A percentile compares a stretch with the other conserved stretches of the same genome.
Conservation (phyloP, 2,329 filamentous ascomycete species). For the Eurotiales sp. region DNA sequence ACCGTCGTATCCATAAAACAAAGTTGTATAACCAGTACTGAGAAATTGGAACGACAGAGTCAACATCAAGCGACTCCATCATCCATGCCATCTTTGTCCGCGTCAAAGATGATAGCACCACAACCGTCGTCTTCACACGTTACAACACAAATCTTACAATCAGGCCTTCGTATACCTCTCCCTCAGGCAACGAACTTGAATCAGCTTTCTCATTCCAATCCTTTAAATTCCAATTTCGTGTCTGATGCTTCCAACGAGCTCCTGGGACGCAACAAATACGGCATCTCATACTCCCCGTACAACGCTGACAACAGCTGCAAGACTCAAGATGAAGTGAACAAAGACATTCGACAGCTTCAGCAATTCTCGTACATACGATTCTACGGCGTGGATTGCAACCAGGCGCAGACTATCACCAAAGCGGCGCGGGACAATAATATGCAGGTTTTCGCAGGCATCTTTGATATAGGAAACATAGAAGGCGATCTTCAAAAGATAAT, state of each 20-base stretch:
- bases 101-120: not conserved
- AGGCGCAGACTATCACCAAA: slow-evolving; percentile 59
- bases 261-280: slow-evolving; percentile 27
- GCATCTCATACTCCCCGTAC: slow-evolving; percentile 59
- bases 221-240: not conserved
- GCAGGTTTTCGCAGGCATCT: slow-evolving; percentile 73
- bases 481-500: slow-evolving; percentile 60
- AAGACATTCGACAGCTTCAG: slow-evolving; percentile 60
- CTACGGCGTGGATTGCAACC: slow-evolving; percentile 77
- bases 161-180: not conserved
- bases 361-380: slow-evolving; percentile 65
- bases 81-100: not conserved
- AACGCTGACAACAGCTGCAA: slow-evolving; percentile 62
- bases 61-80: not conserved
- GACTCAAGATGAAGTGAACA: slow-evolving; percentile 56
- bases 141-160: not conserved
- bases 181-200: not conserved
- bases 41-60: not conserved
- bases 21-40: not conserved
- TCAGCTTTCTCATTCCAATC: not conserved
- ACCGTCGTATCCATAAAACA: not conserved
- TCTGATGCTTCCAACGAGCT: not conserved
- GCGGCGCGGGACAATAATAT: slow-evolving; percentile 63
- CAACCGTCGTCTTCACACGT: not conserved
- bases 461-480: slow-evolving; percentile 55